phyloP scores from a whole-genome alignment of 345 rosid species.

The Moringa oleifera region DNA sequence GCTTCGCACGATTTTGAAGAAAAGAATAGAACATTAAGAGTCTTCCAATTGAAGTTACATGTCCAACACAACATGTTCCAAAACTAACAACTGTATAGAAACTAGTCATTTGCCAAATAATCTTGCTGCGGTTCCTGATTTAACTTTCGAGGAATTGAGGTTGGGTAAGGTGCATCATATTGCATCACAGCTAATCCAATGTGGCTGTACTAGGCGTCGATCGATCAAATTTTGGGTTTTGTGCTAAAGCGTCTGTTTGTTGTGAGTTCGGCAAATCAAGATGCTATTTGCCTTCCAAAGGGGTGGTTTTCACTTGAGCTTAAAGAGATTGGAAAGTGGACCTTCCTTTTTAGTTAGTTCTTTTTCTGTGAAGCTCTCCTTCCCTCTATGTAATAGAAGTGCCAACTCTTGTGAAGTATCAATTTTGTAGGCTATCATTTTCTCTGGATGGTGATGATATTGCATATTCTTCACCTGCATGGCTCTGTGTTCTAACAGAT shows the following conservation, averaged over 20 bases:
- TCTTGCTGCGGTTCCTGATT: no score
- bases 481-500: no score
- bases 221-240: background rate
- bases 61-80: no score
- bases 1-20: no score
- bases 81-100: background rate
- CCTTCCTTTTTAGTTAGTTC: background rate
- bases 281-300: background rate
- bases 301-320: background rate
- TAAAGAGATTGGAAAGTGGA: background rate
- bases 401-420: background rate
- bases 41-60: background rate
- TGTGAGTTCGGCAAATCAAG: background rate
- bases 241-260: background rate
- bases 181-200: no score
- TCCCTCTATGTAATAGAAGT: background rate
- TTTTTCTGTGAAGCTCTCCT: background rate
- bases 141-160: background rate
- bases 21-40: background rate
- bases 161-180: background rate
- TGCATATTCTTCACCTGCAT: background rate
- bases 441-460: background rate
- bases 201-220: background rate
- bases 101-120: background rate
- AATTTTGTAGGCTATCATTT: background rate